These are phyloP conservation scores for Chamaecrista fasciculata DNA, from an alignment of 306 rosid species.

Conservation along the genomic window DNA sequence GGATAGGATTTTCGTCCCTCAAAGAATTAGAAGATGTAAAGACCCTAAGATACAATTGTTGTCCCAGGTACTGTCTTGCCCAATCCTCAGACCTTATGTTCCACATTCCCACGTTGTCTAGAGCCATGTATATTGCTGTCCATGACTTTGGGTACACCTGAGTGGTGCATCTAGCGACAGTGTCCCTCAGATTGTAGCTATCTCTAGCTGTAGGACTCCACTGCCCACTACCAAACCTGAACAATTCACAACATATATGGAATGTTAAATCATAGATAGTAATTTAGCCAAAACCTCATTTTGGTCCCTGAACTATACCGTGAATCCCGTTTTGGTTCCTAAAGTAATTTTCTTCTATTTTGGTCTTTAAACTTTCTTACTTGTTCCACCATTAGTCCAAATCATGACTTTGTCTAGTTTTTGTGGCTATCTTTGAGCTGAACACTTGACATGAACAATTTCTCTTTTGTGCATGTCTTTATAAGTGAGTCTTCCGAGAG, in stretches of 20 bases:
- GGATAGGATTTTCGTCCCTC: conserved; percentile 81
- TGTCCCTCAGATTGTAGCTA: conserved; percentile 84
- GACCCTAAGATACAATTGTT: conserved; percentile 86
- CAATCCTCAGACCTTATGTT: conserved; percentile 87
- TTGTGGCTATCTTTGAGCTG: no score
- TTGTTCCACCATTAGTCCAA: no score
- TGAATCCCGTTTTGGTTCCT: no score
- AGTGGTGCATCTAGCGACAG: conserved; percentile 76
- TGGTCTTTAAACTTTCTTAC: no score
- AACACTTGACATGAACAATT: no score
- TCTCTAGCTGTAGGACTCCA: conserved; percentile 80
- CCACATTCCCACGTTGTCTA: conserved; percentile 99
- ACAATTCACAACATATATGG: conserved; percentile 33
- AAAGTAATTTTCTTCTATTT: no score
- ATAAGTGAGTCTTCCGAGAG: no score
- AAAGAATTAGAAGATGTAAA: conserved; percentile 61
- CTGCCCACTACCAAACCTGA: conserved; percentile 88
- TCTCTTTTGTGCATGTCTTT: no score
- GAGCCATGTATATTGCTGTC: conserved; percentile 83
- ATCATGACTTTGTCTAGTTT: no score
- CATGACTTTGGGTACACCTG: conserved; percentile 89
- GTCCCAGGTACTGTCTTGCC: conserved; percentile 95
- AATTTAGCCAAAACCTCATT: no score
- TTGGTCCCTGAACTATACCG: no score
- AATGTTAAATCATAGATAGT: no score